phyloP scores from a whole-genome alignment of 768 basidiomycete species.

The Cystofilobasidium capitatum region DNA sequence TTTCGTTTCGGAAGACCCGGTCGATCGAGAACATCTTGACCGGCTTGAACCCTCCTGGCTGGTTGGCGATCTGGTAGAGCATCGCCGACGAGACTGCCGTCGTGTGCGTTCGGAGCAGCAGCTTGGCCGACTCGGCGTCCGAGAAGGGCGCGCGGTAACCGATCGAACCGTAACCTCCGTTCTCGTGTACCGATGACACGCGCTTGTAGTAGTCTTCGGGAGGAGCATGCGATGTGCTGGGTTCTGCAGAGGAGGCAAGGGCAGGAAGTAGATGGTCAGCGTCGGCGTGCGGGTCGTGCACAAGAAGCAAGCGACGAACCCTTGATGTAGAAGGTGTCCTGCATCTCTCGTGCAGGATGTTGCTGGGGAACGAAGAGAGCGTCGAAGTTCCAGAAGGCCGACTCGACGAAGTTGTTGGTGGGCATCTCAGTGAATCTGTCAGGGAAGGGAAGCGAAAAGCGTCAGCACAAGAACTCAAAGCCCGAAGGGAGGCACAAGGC shows the following conservation, averaged over 20 bases:
- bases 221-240: constrained; percentile 62
- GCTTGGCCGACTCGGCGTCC: constrained; percentile 77
- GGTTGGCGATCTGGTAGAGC: constrained; percentile 86
- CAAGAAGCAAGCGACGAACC: constrained; percentile 46
- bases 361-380: constrained; percentile 96
- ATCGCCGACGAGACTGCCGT: constrained; percentile 89
- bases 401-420: constrained; percentile 88
- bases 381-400: constrained; percentile 99
- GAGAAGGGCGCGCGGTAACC: constrained; percentile 98
- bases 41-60: constrained; percentile 43
- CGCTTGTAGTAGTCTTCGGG: constrained; percentile 73
- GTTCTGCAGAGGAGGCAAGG: constrained; percentile 49
- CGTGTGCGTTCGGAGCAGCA: constrained; percentile 91
- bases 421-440: constrained; percentile 99
- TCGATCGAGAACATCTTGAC: constrained; percentile 90
- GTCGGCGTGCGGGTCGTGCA: constrained; percentile 19
- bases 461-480: background rate
- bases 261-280: background rate
- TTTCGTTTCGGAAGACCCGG: constrained; percentile 96
- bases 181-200: constrained; percentile 67
- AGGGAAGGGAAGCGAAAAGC: background rate
- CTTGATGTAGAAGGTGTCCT: constrained; percentile 97
- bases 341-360: constrained; percentile 92
- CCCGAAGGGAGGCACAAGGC: background rate
- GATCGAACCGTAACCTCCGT: constrained; percentile 76